Evolutionary conservation across 768 basidiomycete genomes (phyloP), one percentile per base, ranked within the genome.

Genomic region (Rhizopogon rudus): DNA sequence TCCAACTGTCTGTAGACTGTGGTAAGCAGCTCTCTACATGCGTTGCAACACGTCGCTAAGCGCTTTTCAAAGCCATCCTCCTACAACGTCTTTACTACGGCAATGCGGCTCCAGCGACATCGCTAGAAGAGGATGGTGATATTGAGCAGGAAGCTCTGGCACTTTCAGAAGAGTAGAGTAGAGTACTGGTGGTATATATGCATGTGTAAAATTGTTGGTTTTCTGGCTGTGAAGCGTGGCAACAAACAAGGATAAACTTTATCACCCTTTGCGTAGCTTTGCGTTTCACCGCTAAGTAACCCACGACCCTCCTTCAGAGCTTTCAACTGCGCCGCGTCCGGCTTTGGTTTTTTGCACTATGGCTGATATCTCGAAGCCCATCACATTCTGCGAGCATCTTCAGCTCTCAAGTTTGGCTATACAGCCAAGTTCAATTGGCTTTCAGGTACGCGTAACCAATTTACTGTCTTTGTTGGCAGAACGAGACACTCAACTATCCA

Each of bases 381-480:
- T 91, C 68, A 80, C 90, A 43, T 93, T 93, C 74, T 87, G 86
- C 76, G 90, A 93, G 73, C 91, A 93, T 67, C 77, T 93, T 29
- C 91, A 99, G 77, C 88, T 99, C 65, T 94, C 95, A 25, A 93
- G 93, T 68, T 75, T 98, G 60, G 95, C 95, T 54, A 81, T 99
- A 63, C 97, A 99, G 73, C 97, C 96, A 52, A 86, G 88, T 58
- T 95, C 95, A 53, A 98, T 99, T 65, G 93, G 93, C 17, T 99
- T 98, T 76, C 94, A 97, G 83, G 91, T 89, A 65, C 61, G 69
- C 63, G 80, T 76, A 68, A 62, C 67, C 73, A 67, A 71, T 49
- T 37, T 37, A 4, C 5, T 20, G 22, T 25, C 22, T 35, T 49
- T 25, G 35, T 20, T 37, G 14, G 48, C 5, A 25, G 35, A 49